Base-by-base conservation (phyloP, 2,329 filamentous ascomycete genomes). In the Westerdykella aurantiaca region DNA sequence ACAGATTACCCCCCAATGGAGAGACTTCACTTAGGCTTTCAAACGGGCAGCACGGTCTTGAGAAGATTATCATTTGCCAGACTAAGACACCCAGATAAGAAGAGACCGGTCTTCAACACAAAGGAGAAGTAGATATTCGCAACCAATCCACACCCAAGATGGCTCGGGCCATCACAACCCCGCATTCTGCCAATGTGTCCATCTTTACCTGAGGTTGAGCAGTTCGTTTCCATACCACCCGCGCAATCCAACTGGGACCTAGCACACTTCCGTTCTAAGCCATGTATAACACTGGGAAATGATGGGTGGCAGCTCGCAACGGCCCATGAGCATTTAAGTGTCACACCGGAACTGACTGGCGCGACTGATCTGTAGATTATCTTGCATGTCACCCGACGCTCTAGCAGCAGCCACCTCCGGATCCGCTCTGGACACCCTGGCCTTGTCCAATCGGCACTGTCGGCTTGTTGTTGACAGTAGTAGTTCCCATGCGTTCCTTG, bases 401-500 rank as follows among this genome's bases (percentile, higher is more conserved):
- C 76, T 94, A 96, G 78, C 90, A 96, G 81, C 90, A 96, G 69
- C 88, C 84, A 66, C 86, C 84, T 67, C 81, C 87, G 60, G 86
- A 87, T 59, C 85, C 85, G 62, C 83, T 86, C 70, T 94, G 87
- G 57, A 98, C 91, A 61, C 90, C 90, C 72, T 95, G 89, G 66
- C 93, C 93, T 68, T 89, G 86, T 47, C 89, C 88, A 63, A 98
- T 93, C 69, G 95, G 89, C 61, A 98, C 90, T 61, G 88, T 95
- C 55, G 91, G 91, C 79, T 97, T 98, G 76, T 91, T 95, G 82
- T 97, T 97, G 77, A 90, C 90, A 56, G 87, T 85, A 52, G 91
- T 93, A 59, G 88, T 95, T 64, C 93, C 93, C 91, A 98, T 98
- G 66, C 93, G 86, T 78, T 97, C 91, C 82, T 98, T 98, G 77